Base-by-base conservation (phyloP, 768 basidiomycete genomes). In the Mycena rosella region DNA sequence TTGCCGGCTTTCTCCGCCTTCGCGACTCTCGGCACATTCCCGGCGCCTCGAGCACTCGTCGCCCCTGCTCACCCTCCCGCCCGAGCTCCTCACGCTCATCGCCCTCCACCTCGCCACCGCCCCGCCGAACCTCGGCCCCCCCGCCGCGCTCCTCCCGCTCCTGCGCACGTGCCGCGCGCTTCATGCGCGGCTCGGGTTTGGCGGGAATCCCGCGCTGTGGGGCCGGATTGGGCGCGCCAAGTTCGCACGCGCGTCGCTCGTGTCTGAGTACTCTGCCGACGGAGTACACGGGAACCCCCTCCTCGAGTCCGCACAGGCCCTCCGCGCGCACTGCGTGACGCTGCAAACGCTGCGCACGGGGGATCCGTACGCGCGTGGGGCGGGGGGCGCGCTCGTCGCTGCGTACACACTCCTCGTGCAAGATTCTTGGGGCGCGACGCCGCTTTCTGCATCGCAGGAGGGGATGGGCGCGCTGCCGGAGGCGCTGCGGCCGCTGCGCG, bases 71-170 rank as follows among this genome's bases (percentile, higher is more conserved):
- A n/a, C n/a, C 8, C 60, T 70, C 14, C 69, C 69, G 0, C 42
- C 55, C 18, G 69, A 70, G 30, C 64, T 38, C 49, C 10, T 66
- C 61, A 61, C 64, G 9, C n/a, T n/a, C 44, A 13, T 22, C 44
- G 44, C 44, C 5, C 58, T 70, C 11, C 61, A 60, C 52, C 61
- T 70, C 61, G 65, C 69, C 42, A 67, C 69, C 11, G 22, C 11
- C 38, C 65, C 61, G 6, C 69, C 65, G 32, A 67, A 67, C 52
- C 69, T 70, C 56, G 69, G 69, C 42, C 57, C 69, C 1, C 69
- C 69, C 10, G 61, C 69, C 5, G 58, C 68, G 8, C 60, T 70
- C 26, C 42, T 70, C 30, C 69, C 69, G 9, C 65, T 70, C 24
- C 58, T 67, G 10, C 18, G 14, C n/a, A 45, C 58, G 0, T 70